Evolutionary conservation across 2,329 filamentous ascomycete species (phyloP), one percentile per base, ranked within the genome.

Genomic region (Celoporthe dispersa): DNA sequence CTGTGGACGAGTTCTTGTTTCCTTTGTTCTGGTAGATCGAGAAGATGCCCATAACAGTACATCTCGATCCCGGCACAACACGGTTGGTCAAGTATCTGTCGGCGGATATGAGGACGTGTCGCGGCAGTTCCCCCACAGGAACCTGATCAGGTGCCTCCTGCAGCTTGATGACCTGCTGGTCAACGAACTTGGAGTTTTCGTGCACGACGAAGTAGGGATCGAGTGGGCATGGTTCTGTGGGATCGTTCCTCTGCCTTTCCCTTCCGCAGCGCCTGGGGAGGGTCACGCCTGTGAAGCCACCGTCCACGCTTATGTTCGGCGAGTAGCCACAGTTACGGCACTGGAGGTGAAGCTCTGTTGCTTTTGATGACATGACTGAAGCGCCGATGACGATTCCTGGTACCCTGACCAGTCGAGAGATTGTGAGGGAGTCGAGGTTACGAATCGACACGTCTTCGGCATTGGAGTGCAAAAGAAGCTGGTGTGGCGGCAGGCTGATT

Each of bases 111-210:
- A 98, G 88, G 61, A 99, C 97, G 76, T 99, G 96, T 57, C 96
- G 88, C 3, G 96, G 96, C 64, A 99, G 84, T 81, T 99, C 96
- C 83, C 96, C 96, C 1, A 99, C 96, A 0, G 96, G 96, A 0
- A 99, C 96, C 80, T 98, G 94, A 77, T 99, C 96, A 1, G 96
- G 96, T 0, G 95, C 96, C 81, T 99, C 96, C 79, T 99, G 96
- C 25, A 99, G 88, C 81, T 99, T 99, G 79, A 99, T 92, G 71
- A 99, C 93, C 80, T 99, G 96, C 81, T 99, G 96, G 77, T 99
- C 96, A 76, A 98, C 94, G 78, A 99, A 99, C 73, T 90, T 89
- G 51, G 93, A 97, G 79, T 92, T 94, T 80, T 99, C 96, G 78
- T 99, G 96, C 70, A 96, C 87, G 69, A 99, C 94, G 76, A 96